Conservation (phyloP, 2,329 filamentous ascomycete species). For the Dothideomycetidae sp. region DNA sequence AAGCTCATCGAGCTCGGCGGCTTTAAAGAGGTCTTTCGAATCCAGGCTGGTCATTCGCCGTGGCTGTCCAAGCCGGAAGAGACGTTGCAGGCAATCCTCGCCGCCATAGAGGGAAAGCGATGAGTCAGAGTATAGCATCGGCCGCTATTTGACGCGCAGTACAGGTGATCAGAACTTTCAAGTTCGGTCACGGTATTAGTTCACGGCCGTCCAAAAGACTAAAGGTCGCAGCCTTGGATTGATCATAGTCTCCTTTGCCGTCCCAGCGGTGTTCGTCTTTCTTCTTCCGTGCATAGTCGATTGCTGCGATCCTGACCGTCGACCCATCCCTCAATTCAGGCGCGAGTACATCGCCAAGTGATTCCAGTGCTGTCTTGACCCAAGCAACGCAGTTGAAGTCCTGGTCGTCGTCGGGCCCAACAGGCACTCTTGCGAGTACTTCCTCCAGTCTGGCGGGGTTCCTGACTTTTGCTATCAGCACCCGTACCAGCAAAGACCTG, state of each 20-base stretch:
- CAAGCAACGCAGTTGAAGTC: constrained; percentile 33
- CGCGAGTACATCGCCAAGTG: constrained; percentile 20
- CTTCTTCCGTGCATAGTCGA: constrained; percentile 29
- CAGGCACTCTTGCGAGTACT: neutral
- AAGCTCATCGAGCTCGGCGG: constrained; percentile 21
- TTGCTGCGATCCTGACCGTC: constrained; percentile 23
- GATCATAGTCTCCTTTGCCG: constrained; percentile 21
- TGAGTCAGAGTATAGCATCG: no score
- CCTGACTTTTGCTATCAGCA: neutral
- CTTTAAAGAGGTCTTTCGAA: constrained; percentile 13
- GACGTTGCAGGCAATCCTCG: constrained; percentile 12
- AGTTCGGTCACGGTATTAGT: neutral
- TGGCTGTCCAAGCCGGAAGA: constrained; percentile 17
- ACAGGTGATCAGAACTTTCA: no score
- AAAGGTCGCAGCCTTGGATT: constrained; percentile 23
- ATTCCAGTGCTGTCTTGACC: constrained; percentile 29
- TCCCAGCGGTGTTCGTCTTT: constrained; percentile 29
- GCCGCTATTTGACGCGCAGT: no score
- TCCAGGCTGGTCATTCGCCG: constrained; percentile 18
- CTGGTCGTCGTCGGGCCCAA: constrained; percentile 7
- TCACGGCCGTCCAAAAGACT: constrained; percentile 17
- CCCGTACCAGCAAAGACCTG: neutral
- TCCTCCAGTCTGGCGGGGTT: neutral
- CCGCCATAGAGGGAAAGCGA: constrained; percentile 10
- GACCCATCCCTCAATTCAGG: constrained; percentile 23